Percentiles rank a stretch among this genome's conserved stretches.
These are phyloP conservation scores for Handroanthus guayacan DNA, from an alignment of 257 asterid genomes.

Conservation along the genomic window DNA sequence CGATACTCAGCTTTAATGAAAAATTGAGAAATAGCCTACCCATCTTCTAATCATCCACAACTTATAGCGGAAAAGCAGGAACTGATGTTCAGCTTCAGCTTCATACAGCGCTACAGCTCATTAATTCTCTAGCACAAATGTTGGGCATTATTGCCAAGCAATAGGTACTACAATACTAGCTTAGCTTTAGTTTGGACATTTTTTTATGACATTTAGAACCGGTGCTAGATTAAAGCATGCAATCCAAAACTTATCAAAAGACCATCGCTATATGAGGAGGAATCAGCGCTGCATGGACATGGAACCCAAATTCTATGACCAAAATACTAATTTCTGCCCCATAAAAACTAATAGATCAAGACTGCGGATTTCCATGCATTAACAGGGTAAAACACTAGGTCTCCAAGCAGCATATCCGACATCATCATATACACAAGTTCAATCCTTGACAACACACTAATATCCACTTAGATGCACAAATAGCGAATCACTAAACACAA, in stretches of 20 bases:
- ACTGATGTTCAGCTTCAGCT: neutral
- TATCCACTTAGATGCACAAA: neutral
- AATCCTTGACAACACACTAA: neutral
- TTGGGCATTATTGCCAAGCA: neutral
- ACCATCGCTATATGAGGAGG: neutral
- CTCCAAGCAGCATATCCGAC: neutral
- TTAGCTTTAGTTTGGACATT: no score
- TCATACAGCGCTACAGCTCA: neutral
- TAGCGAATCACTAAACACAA: neutral
- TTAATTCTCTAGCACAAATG: neutral
- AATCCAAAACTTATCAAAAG: no score
- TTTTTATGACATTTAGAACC: no score
- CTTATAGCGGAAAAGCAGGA: constrained; percentile 14
- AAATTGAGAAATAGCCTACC: neutral
- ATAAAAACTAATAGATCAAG: neutral
- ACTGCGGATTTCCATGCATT: constrained; percentile 5
- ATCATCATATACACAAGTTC: neutral
- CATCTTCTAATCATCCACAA: neutral
- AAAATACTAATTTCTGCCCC: neutral
- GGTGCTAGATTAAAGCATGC: no score
- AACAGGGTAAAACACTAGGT: neutral
- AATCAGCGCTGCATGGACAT: neutral
- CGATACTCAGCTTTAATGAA: neutral
- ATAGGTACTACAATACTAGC: neutral
- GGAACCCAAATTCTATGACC: neutral